These are phyloP conservation scores for Debaryomycetaceae sp. DNA, from an alignment of 1,139 yeast genomes.

Conservation along the genomic window DNA sequence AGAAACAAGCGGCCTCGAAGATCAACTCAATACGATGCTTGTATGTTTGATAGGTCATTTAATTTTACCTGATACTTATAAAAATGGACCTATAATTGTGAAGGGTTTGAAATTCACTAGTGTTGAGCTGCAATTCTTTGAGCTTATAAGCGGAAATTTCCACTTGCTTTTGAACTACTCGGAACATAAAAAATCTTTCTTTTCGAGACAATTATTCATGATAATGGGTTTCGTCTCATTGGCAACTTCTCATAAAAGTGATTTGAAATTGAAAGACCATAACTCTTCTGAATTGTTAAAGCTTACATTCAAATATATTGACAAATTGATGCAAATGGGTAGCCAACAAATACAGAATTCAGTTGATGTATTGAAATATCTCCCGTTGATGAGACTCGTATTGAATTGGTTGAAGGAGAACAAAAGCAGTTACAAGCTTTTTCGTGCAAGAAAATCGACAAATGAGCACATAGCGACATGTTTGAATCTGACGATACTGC, in stretches of 20 bases:
- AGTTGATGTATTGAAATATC: slow-evolving; percentile 3
- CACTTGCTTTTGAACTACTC: not conserved
- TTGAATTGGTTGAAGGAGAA: slow-evolving; percentile 54
- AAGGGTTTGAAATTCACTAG: slow-evolving; percentile 21
- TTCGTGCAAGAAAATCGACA: slow-evolving; percentile 29
- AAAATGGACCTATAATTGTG: slow-evolving; percentile 20
- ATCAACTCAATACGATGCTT: slow-evolving; percentile 20
- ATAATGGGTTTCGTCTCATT: slow-evolving; percentile 5
- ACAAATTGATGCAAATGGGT: slow-evolving; percentile 21
- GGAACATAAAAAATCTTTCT: not conserved
- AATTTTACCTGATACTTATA: slow-evolving; percentile 24
- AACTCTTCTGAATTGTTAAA: slow-evolving; percentile 14
- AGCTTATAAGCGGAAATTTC: not conserved
- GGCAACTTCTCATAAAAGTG: not conserved
- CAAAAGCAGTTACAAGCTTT: slow-evolving; percentile 34
- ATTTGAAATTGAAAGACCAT: not conserved
- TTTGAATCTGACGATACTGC: not conserved
- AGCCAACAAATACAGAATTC: not conserved
- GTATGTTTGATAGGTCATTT: slow-evolving; percentile 28
- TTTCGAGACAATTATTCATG: slow-evolving; percentile 21
- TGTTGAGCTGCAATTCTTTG: slow-evolving; percentile 25
- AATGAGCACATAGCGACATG: slow-evolving; percentile 29
- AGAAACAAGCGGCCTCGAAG: slow-evolving; percentile 7
- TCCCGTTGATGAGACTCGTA: slow-evolving; percentile 41
- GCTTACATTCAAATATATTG: slow-evolving; percentile 31